Base-by-base conservation (phyloP, 768 basidiomycete genomes). In the Lactarius hatsudake region DNA sequence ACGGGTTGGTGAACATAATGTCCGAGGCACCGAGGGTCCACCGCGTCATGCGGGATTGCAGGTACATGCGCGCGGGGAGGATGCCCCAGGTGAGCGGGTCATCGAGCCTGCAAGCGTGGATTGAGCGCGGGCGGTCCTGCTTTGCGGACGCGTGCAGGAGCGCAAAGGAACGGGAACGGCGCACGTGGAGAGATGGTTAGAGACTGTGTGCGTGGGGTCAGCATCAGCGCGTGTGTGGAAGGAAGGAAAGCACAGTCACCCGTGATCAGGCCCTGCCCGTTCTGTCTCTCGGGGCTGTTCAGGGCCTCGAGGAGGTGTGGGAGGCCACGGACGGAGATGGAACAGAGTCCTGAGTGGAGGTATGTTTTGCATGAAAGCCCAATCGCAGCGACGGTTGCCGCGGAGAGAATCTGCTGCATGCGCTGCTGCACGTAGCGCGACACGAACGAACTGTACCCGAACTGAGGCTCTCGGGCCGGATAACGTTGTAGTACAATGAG, bases 1-100 rank as follows among this genome's bases (percentile, higher is more conserved):
- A 93, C 89, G 90, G 87, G 77, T 94, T 96, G 5, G 93, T 97
- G 77, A 97, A 98, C 82, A 96, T 89, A 74, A 98, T 87, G 65
- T 98, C 96, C 8, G 91, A 89, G 12, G 94, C 94, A 42, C 96
- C 96, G 28, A 97, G 83, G 5, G 93, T 88, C 95, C 96, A 98
- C 59, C 96, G 83, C n/a, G 81, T 90, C 60, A 82, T 86, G 36
- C 80, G 78, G 12, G 89, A 77, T 61, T 78, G 78, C 28, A 88
- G 77, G 74, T 88, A 93, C 69, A 81, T 86, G 43, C 78, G 75
- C 28, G 83, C 73, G 0, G 94, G 94, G 59, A 94, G 86, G 20
- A 90, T 79, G 5, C 94, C 94, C 96, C 96, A 98, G n/a, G 82
- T 82, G 56, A 95, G 74, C 2, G 92, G 91, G 72, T 93, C 92